These are phyloP conservation scores for Fusarium sterilihyphosum DNA, from an alignment of 2,329 filamentous ascomycete species.

Conservation along the genomic window DNA sequence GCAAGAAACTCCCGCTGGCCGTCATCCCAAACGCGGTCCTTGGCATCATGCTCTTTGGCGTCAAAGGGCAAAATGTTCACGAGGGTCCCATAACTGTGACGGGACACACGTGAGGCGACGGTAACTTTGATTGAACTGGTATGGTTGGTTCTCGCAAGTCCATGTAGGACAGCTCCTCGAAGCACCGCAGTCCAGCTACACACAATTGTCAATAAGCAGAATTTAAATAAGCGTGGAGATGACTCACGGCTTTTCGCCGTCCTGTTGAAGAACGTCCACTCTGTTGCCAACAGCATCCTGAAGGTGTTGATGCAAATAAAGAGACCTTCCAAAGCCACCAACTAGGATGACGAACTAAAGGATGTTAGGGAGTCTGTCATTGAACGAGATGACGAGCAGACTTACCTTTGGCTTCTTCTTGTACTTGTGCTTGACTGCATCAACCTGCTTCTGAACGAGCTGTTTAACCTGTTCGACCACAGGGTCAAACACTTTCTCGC, in stretches of 20 bases:
- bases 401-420: slow-evolving; percentile 44
- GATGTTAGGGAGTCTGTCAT: not conserved
- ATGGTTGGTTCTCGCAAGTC: slow-evolving; percentile 20
- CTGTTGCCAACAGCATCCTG: not conserved
- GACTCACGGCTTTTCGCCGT: slow-evolving; percentile 48
- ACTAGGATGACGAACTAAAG: slow-evolving; percentile 52
- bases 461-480: slow-evolving; percentile 32
- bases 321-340: slow-evolving; percentile 52
- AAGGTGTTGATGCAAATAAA: slow-evolving; percentile 45
- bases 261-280: slow-evolving; percentile 46
- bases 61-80: slow-evolving; percentile 29
- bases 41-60: not conserved
- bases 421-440: slow-evolving; percentile 32
- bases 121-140: slow-evolving; percentile 13
- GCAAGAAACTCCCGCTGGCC: slow-evolving; percentile 24
- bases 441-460: slow-evolving; percentile 45
- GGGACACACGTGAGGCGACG: slow-evolving; percentile 43
- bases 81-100: slow-evolving; percentile 44
- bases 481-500: slow-evolving; percentile 38
- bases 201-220: not conserved
- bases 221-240: accelerated
- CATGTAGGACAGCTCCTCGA: slow-evolving; percentile 47
- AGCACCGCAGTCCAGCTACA: slow-evolving; percentile 50
- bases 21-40: slow-evolving; percentile 36
- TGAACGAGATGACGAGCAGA: not conserved